Evolutionary conservation across 345 rosid genomes (phyloP).

Genomic region (Eucalyptus tenuipes): DNA sequence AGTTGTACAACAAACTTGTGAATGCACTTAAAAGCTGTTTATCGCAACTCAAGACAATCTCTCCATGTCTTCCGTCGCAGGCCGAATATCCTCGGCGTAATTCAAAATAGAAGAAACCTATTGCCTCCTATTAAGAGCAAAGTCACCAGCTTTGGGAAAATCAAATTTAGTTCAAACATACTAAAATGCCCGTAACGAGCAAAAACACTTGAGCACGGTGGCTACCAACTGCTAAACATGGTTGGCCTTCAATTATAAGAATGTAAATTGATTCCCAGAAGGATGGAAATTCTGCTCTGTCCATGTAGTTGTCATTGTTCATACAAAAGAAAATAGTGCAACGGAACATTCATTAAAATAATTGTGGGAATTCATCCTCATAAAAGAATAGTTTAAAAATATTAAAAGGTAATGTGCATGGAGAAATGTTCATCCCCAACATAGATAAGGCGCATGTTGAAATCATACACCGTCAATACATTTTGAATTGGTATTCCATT

Average conservation of each 20-base stretch:
- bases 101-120: not conserved
- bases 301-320: not conserved
- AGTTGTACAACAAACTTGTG: not conserved
- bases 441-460: too few relatives aligned
- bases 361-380: too few relatives aligned
- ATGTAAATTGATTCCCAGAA: too few relatives aligned
- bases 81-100: not conserved
- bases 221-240: too few relatives aligned
- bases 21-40: not conserved
- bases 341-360: too few relatives aligned
- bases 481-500: not conserved
- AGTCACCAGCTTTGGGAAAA: not conserved
- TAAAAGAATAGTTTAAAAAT: too few relatives aligned
- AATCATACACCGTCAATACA: fast-evolving
- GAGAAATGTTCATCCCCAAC: not conserved
- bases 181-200: too few relatives aligned
- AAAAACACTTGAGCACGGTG: too few relatives aligned
- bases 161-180: too few relatives aligned
- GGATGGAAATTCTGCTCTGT: not conserved
- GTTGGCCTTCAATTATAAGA: too few relatives aligned
- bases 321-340: not conserved
- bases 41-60: not conserved
- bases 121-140: not conserved
- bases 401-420: not conserved
- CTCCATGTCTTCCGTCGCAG: not conserved